Percentiles rank a stretch among this genome's conserved stretches.
These are phyloP conservation scores for Aureobasidium sp. DNA, from an alignment of 2,329 filamentous ascomycete species.

Conservation along the genomic window DNA sequence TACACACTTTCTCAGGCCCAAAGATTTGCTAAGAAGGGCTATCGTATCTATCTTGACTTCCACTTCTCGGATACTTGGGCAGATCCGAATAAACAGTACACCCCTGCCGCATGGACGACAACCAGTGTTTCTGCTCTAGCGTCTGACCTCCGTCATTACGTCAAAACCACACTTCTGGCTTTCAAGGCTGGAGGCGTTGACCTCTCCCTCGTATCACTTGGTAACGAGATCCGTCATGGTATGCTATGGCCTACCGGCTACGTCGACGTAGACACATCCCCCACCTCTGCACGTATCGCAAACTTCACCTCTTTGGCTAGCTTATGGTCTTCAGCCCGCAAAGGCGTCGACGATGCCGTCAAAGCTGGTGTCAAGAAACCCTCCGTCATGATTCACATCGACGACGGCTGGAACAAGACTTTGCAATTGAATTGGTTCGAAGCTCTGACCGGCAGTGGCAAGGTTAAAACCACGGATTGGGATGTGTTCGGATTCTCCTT, in stretches of 20 bases:
- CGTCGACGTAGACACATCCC: conserved; percentile 1
- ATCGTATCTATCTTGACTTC: conserved; percentile 33
- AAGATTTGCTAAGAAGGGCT: conserved; percentile 30
- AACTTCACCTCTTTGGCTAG: conserved; percentile 31
- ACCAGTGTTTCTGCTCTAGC: conserved; percentile 25
- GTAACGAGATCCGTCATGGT: conserved; percentile 34
- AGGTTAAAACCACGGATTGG: conserved; percentile 24
- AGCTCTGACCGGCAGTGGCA: conserved; percentile 24
- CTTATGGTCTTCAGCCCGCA: conserved; percentile 25
- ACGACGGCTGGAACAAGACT: conserved; percentile 28
- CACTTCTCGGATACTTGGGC: conserved; percentile 26
- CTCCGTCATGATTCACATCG: conserved; percentile 30
- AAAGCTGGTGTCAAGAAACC: conserved; percentile 25
- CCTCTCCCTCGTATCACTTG: conserved; percentile 35
- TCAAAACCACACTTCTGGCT: conserved; percentile 31
- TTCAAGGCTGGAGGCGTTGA: conserved; percentile 35
- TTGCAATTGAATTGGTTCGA: conserved; percentile 28
- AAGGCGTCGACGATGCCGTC: conserved; percentile 28
- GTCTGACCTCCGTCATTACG: conserved; percentile 28
- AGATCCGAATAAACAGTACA: conserved; percentile 31
- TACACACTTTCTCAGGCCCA: conserved; percentile 30
- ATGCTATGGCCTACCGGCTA: conserved; percentile 33
- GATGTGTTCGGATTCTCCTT: conserved; percentile 26
- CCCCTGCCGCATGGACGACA: conserved; percentile 31
- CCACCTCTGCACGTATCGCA: conserved; percentile 19